Evolutionary conservation across 306 rosid species (phyloP).

Genomic region (Citrullus mucosospermus): DNA sequence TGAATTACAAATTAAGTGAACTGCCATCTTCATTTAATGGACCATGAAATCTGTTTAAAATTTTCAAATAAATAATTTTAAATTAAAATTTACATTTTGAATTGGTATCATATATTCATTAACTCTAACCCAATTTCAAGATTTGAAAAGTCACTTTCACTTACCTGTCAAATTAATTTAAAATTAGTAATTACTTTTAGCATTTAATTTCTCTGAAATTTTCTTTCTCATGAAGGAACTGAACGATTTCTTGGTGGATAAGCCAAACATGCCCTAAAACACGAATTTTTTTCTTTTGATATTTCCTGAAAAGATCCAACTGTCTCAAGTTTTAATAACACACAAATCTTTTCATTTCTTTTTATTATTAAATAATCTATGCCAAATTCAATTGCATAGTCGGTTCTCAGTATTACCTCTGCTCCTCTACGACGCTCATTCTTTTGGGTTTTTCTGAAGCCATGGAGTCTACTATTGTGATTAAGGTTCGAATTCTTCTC

Average conservation of each 20-base stretch:
- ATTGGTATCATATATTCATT: too few relatives aligned
- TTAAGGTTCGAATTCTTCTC: slow-evolving; percentile 48
- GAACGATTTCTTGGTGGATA: slow-evolving; percentile 31
- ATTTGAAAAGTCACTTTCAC: background rate
- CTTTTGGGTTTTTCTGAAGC: slow-evolving; percentile 5
- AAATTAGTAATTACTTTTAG: background rate
- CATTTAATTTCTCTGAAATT: background rate
- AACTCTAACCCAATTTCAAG: background rate
- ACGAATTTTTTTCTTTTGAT: background rate
- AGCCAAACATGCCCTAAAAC: slow-evolving; percentile 14
- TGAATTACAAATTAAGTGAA: too few relatives aligned
- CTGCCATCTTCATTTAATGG: too few relatives aligned
- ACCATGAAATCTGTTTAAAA: too few relatives aligned
- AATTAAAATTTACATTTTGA: too few relatives aligned
- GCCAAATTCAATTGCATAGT: background rate
- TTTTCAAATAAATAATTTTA: too few relatives aligned
- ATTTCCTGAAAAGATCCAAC: background rate
- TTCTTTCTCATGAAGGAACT: slow-evolving; percentile 13
- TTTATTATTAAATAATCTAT: background rate
- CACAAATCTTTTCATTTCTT: background rate
- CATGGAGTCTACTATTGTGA: slow-evolving; percentile 56
- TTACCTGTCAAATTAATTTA: background rate
- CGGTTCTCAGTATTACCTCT: background rate
- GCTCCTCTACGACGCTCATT: slow-evolving; percentile 13
- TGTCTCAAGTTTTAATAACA: background rate